phyloP scores from a whole-genome alignment of 805 yeast genomes.

The Candida hispaniensis region DNA sequence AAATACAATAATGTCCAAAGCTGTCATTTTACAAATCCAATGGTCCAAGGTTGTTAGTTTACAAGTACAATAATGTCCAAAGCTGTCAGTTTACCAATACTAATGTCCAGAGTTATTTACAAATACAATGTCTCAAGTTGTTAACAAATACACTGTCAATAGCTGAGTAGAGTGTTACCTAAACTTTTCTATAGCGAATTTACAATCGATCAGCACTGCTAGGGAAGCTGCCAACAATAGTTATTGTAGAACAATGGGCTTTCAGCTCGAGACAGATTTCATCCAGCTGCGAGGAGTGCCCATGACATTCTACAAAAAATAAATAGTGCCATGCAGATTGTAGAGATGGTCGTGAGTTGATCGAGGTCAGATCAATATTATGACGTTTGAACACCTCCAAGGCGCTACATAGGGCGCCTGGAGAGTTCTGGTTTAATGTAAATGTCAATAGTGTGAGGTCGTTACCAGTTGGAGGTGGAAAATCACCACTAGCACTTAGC shows the following conservation, averaged over 20 bases:
- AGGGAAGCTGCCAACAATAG: constrained; percentile 25
- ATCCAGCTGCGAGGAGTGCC: constrained; percentile 22
- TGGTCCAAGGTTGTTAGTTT: too few species aligned
- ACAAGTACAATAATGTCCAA: too few species aligned
- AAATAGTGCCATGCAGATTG: constrained; percentile 66
- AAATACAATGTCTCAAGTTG: too few species aligned
- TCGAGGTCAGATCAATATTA: constrained; percentile 55
- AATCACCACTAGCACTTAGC: constrained; percentile 32
- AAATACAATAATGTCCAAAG: too few species aligned
- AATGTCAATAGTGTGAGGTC: constrained; percentile 51
- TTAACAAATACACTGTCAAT: too few species aligned
- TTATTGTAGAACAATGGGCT: constrained; percentile 25
- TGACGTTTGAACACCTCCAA: constrained; percentile 45
- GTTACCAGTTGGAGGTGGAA: constrained; percentile 18
- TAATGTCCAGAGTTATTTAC: too few species aligned
- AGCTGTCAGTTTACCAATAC: too few species aligned
- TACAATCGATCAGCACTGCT: constrained; percentile 16
- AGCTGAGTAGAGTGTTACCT: too few species aligned
- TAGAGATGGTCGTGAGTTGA: constrained; percentile 68
- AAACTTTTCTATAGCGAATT: too few species aligned
- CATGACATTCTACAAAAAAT: constrained; percentile 64
- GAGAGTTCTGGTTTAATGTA: constrained; percentile 49
- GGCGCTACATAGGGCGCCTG: constrained; percentile 66
- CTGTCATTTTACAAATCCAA: too few species aligned
- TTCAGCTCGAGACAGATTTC: too few species aligned